These are phyloP conservation scores for Acanthamoeba sp. DNA, from an alignment of 208 protist genomes.

Conservation along the genomic window DNA sequence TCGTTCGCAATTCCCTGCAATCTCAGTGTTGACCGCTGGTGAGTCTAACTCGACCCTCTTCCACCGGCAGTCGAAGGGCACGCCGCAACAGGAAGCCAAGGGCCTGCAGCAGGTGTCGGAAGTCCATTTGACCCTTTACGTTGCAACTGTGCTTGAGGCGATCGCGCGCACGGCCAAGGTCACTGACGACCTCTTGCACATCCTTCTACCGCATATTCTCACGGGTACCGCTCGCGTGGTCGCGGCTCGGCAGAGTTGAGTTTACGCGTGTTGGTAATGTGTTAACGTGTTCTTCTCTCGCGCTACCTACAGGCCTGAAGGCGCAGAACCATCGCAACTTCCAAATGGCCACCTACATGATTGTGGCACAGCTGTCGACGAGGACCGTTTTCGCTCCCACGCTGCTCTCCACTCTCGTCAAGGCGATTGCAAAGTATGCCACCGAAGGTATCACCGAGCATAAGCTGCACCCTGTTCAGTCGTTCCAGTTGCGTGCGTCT, in stretches of 20 bases:
- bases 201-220: slow-evolving; percentile 75
- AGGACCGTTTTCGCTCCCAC: neutral
- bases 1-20: no score
- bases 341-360: slow-evolving; percentile 73
- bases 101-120: slow-evolving; percentile 20
- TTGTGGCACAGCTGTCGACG: slow-evolving; percentile 75
- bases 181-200: slow-evolving; percentile 53
- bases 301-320: neutral
- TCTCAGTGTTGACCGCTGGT: no score
- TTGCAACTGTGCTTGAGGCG: neutral
- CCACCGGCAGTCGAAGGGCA: neutral
- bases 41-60: neutral
- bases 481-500: no score
- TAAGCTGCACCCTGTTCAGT: no score
- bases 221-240: neutral
- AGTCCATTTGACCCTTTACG: slow-evolving; percentile 10
- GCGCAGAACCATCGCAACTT: slow-evolving; percentile 57
- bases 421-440: slow-evolving; percentile 58
- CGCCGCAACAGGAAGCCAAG: neutral
- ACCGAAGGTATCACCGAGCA: neutral
- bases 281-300: neutral
- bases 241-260: no score
- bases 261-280: neutral
- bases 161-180: neutral
- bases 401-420: slow-evolving; percentile 53